These are phyloP conservation scores for Hysterangium stoloniferum DNA, from an alignment of 768 basidiomycete genomes.

Conservation along the genomic window DNA sequence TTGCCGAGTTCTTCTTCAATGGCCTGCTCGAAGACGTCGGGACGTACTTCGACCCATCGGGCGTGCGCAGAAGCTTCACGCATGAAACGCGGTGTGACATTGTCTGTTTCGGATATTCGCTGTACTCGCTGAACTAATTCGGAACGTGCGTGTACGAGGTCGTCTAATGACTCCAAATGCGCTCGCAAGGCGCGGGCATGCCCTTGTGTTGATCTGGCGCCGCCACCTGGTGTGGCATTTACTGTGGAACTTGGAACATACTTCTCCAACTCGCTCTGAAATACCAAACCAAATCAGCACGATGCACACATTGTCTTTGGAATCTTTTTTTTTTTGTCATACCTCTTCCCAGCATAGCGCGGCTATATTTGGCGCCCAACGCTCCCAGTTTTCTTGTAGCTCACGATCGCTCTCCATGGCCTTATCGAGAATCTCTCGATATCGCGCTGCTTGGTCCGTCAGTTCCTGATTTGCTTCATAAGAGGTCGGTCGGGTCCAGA, in stretches of 20 bases:
- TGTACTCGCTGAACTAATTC: slow-evolving; percentile 60
- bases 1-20: slow-evolving; percentile 73
- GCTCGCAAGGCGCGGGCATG: slow-evolving; percentile 66
- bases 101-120: slow-evolving; percentile 55
- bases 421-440: slow-evolving; percentile 60
- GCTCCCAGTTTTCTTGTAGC: slow-evolving; percentile 78
- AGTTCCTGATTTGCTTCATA: slow-evolving; percentile 73
- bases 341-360: slow-evolving; percentile 67
- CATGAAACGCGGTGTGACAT: slow-evolving; percentile 63
- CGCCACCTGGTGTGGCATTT: slow-evolving; percentile 19
- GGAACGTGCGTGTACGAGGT: slow-evolving; percentile 50
- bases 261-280: slow-evolving; percentile 55
- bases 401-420: slow-evolving; percentile 70
- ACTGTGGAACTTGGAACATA: slow-evolving; percentile 62
- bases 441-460: slow-evolving; percentile 60
- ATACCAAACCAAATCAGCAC: background rate
- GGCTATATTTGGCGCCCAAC: slow-evolving; percentile 71
- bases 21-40: slow-evolving; percentile 84
- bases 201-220: slow-evolving; percentile 39
- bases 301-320: background rate
- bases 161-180: slow-evolving; percentile 74
- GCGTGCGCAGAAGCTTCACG: slow-evolving; percentile 60
- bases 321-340: background rate
- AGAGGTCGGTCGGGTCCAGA: slow-evolving; percentile 52
- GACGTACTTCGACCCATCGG: slow-evolving; percentile 59